Evolutionary conservation across 2,329 filamentous ascomycete species (phyloP).

Genomic region (Alternaria sp.): DNA sequence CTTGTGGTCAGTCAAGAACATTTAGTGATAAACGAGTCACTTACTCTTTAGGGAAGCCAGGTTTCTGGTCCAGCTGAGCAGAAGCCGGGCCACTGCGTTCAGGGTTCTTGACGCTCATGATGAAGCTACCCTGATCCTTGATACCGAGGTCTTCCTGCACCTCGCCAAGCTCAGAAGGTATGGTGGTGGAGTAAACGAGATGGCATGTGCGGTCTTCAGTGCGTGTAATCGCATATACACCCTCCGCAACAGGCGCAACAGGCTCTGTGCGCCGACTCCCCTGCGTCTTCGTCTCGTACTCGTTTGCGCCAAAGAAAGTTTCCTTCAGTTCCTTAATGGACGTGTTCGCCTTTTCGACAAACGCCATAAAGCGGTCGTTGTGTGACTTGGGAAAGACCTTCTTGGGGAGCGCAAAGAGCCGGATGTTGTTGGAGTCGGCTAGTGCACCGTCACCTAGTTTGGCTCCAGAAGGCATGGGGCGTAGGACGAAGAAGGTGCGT

Average conservation of each 20-base stretch:
- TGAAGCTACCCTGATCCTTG: constrained; percentile 75
- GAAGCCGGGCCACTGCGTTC: constrained; percentile 71
- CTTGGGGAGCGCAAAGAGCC: constrained; percentile 82
- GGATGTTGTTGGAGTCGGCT: constrained; percentile 67
- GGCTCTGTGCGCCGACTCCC: constrained; percentile 74
- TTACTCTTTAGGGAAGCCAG: constrained; percentile 76
- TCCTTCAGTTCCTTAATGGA: constrained; percentile 76
- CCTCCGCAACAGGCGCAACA: constrained; percentile 81
- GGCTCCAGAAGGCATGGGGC: constrained; percentile 75
- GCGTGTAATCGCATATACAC: constrained; percentile 81
- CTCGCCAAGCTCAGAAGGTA: constrained; percentile 73
- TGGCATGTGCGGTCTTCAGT: constrained; percentile 75
- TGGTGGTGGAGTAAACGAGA: constrained; percentile 80
- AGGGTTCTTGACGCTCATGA: constrained; percentile 83
- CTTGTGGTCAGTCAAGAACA: constrained; percentile 14
- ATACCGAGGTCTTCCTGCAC: constrained; percentile 81
- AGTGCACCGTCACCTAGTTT: constrained; percentile 69
- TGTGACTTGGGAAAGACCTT: constrained; percentile 78
- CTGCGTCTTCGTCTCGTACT: constrained; percentile 79
- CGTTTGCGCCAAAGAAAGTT: constrained; percentile 70
- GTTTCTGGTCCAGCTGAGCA: constrained; percentile 68
- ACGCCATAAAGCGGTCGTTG: constrained; percentile 77
- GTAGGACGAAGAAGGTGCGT: constrained; percentile 80
- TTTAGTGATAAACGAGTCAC: constrained; percentile 30
- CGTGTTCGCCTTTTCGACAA: constrained; percentile 78